These are phyloP conservation scores for Phialemoniopsis sp. DNA, from an alignment of 2,329 filamentous ascomycete species.

Conservation along the genomic window DNA sequence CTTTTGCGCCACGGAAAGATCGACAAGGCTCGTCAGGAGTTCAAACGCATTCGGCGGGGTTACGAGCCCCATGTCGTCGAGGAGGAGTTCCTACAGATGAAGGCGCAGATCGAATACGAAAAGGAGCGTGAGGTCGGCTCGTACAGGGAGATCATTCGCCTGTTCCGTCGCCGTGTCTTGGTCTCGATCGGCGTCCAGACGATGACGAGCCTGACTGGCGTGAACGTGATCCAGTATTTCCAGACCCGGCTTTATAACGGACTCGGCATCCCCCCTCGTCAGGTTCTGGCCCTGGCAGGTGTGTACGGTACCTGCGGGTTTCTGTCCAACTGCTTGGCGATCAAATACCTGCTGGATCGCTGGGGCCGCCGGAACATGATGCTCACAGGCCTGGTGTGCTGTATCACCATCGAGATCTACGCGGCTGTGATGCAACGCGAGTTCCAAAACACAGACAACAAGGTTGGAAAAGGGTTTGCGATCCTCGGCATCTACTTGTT, in stretches of 20 bases:
- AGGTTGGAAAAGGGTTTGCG: constrained; percentile 52
- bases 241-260: constrained; percentile 45
- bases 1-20: constrained; percentile 42
- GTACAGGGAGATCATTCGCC: constrained; percentile 42
- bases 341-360: constrained; percentile 46
- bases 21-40: constrained; percentile 41
- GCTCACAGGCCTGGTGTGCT: constrained; percentile 41
- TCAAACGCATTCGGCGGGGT: constrained; percentile 40
- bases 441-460: constrained; percentile 51
- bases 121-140: constrained; percentile 49
- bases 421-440: constrained; percentile 52
- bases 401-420: constrained; percentile 53
- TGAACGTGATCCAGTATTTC: constrained; percentile 48
- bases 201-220: constrained; percentile 51
- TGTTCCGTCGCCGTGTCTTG: constrained; percentile 45
- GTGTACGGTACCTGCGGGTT: constrained; percentile 51
- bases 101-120: constrained; percentile 49
- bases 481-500: constrained; percentile 56
- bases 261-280: constrained; percentile 43
- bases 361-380: constrained; percentile 58
- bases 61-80: constrained; percentile 35
- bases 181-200: constrained; percentile 52
- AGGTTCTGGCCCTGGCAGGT: constrained; percentile 46
- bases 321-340: constrained; percentile 43
- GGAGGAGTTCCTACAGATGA: constrained; percentile 48